Conservation (phyloP, 2,329 filamentous ascomycete species). For the Talaromyces marneffei region DNA sequence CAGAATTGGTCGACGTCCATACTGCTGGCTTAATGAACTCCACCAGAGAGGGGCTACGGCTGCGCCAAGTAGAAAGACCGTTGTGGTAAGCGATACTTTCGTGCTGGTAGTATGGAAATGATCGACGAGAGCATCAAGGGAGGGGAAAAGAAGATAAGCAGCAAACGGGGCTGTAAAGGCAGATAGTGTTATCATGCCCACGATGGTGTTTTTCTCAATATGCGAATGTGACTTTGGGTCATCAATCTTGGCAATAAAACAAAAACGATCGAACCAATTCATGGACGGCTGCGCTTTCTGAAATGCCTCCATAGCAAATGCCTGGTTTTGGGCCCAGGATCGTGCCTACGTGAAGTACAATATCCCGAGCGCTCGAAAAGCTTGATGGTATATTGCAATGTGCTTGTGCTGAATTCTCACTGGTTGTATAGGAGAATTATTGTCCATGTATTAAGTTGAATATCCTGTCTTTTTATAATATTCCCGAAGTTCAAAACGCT, state of each 20-base stretch:
- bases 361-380: not conserved
- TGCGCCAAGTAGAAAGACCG: conserved; percentile 35
- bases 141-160: not conserved
- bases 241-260: not conserved
- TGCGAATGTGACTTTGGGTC: not conserved
- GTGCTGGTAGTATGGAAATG: conserved; percentile 29
- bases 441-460: not conserved
- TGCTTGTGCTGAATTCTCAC: no score
- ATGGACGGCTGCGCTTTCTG: not conserved
- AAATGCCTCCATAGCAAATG: not conserved
- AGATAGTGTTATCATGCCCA: not conserved
- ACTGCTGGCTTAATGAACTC: conserved; percentile 33
- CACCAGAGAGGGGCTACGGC: conserved; percentile 39
- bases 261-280: not conserved
- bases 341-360: not conserved
- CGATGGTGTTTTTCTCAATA: not conserved
- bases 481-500: not conserved
- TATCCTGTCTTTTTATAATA: not conserved
- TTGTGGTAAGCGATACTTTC: conserved; percentile 34
- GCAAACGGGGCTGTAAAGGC: not conserved
- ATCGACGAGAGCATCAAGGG: conserved; percentile 26
- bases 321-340: not conserved
- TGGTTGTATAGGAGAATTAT: not conserved
- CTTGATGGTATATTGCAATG: no score
- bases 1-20: conserved; percentile 35